A percentile compares a stretch with the other conserved stretches of the same genome.
Conservation (phyloP, 352 stramenopile species). For the Phytophthora aleatoria region DNA sequence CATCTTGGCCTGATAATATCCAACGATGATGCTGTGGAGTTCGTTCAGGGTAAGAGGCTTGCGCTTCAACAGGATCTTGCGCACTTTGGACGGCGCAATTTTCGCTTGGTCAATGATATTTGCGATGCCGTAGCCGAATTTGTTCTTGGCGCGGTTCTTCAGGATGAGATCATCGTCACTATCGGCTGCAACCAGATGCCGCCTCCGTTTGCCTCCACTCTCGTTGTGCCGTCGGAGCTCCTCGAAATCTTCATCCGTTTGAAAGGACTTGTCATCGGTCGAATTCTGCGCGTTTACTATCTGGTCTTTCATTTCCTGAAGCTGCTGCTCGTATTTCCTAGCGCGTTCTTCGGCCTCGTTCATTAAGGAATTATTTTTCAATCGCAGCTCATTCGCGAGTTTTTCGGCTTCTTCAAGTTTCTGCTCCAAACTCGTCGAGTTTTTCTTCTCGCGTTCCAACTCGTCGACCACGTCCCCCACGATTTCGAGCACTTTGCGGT, state of each 20-base stretch:
- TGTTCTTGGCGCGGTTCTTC: slow-evolving; percentile 66
- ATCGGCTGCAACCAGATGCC: slow-evolving; percentile 22
- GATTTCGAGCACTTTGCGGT: slow-evolving; percentile 64
- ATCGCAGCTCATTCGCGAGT: slow-evolving; percentile 48
- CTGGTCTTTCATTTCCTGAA: slow-evolving; percentile 47
- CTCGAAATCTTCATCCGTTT: slow-evolving; percentile 49
- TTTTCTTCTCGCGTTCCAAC: slow-evolving; percentile 42
- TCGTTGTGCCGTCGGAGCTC: slow-evolving; percentile 16
- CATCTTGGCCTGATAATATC: slow-evolving; percentile 85
- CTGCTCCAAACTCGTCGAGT: slow-evolving; percentile 36
- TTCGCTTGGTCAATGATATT: slow-evolving; percentile 79
- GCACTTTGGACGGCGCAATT: slow-evolving; percentile 71
- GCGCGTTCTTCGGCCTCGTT: slow-evolving; percentile 46
- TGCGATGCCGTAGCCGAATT: slow-evolving; percentile 73
- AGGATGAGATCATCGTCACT: slow-evolving; percentile 58
- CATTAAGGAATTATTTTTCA: slow-evolving; percentile 57
- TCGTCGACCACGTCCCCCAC: slow-evolving; percentile 63
- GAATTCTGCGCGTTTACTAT: slow-evolving; percentile 27
- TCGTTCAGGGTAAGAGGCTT: slow-evolving; percentile 77
- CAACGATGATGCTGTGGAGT: slow-evolving; percentile 73
- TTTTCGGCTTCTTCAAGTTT: slow-evolving; percentile 57
- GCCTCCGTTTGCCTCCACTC: slow-evolving; percentile 28
- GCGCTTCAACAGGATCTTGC: slow-evolving; percentile 76
- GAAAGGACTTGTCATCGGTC: slow-evolving; percentile 50
- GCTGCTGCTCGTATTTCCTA: slow-evolving; percentile 37